Conservation (phyloP, 768 basidiomycete genomes). For the Tricholoma flavovirens region DNA sequence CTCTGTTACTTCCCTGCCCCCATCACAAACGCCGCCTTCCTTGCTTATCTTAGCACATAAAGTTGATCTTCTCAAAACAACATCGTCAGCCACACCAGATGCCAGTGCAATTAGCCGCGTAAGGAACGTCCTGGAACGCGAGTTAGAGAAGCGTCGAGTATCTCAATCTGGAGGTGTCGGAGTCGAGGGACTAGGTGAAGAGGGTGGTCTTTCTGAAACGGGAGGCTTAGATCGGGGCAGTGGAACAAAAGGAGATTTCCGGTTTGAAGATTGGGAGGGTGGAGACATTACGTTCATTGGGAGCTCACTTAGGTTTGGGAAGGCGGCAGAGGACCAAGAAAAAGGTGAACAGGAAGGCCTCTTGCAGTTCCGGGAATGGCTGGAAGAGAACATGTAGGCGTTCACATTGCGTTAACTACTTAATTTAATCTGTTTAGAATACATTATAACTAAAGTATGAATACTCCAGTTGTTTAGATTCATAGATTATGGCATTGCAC, state of each 20-base stretch:
- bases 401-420: not conserved
- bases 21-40: slow-evolving; percentile 55
- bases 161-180: slow-evolving; percentile 62
- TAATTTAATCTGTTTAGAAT: not conserved
- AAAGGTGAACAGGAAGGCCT: slow-evolving; percentile 37
- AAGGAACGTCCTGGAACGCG: slow-evolving; percentile 73
- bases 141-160: slow-evolving; percentile 69
- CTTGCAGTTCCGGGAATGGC: slow-evolving; percentile 39
- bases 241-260: slow-evolving; percentile 50
- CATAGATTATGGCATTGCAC: too few species aligned
- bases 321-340: slow-evolving; percentile 24
- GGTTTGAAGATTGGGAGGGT: slow-evolving; percentile 79
- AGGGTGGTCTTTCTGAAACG: slow-evolving; percentile 57
- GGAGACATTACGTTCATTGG: slow-evolving; percentile 69
- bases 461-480: too few species aligned
- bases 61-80: slow-evolving; percentile 57
- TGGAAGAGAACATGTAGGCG: not conserved
- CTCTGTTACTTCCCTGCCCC: slow-evolving; percentile 66
- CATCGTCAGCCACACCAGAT: slow-evolving; percentile 31
- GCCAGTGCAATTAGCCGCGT: slow-evolving; percentile 63
- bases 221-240: slow-evolving; percentile 71
- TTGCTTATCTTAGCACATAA: slow-evolving; percentile 75
- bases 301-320: slow-evolving; percentile 38
- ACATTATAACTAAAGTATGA: not conserved
- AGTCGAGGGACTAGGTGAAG: slow-evolving; percentile 69